Percentiles rank a stretch among this genome's conserved stretches.
phyloP scores from a whole-genome alignment of 345 rosid species.

The Reutealis trisperma region DNA sequence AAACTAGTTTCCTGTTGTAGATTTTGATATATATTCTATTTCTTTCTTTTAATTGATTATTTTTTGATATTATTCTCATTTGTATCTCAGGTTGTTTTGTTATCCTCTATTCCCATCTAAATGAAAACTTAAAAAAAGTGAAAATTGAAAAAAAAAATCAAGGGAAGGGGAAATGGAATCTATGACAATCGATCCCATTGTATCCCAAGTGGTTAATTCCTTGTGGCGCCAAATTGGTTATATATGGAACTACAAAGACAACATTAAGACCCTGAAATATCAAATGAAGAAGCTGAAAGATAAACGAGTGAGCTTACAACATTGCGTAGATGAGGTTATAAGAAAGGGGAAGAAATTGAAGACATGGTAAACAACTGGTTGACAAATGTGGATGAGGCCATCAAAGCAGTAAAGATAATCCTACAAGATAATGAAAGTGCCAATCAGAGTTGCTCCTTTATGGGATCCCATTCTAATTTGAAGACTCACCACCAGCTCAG shows the following conservation, averaged over 20 bases:
- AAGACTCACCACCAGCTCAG: neutral
- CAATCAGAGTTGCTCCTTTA: neutral
- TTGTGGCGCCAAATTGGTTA: neutral
- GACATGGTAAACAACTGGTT: neutral
- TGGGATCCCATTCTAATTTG: neutral
- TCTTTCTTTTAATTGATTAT: no score
- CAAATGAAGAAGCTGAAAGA: neutral
- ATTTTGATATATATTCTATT: no score
- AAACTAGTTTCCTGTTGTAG: no score
- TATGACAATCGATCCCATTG: no score
- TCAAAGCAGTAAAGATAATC: neutral
- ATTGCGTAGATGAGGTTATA: neutral
- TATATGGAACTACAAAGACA: neutral
- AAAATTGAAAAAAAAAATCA: no score
- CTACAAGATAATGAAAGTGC: neutral
- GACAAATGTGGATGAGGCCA: neutral
- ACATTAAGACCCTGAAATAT: neutral
- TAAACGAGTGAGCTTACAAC: neutral
- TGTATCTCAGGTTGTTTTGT: no score
- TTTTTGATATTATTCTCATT: no score
- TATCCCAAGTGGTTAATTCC: neutral
- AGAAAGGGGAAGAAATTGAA: neutral
- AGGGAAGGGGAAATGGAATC: no score
- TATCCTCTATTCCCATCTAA: no score
- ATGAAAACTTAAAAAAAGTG: no score